Evolutionary conservation across 2,329 filamentous ascomycete genomes (phyloP), one percentile per base, ranked within the genome.

Genomic region (Balansia obtecta): DNA sequence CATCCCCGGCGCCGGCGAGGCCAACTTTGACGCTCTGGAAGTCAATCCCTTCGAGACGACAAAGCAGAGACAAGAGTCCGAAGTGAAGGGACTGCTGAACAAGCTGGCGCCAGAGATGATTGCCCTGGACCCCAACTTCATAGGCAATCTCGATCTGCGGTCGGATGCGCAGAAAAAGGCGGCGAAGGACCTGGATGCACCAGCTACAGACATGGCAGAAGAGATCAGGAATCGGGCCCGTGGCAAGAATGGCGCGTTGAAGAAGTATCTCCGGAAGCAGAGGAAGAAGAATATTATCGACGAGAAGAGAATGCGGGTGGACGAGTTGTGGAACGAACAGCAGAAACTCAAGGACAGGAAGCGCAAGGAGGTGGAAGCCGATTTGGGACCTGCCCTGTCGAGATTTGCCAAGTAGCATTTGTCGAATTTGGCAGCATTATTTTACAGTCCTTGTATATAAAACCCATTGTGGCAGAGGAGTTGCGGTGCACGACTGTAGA

Each of bases 41-140:
- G 76, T 83, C 59, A 98, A 98, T 72, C 93, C 93, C 34, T 97
- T 91, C 76, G 93, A 97, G 71, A 95, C 85, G 49, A 77, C 75
- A 61, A 94, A 93, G 70, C 90, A 97, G 71, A 81, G 93, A 60
- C 90, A 94, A 67, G 93, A 98, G 68, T 77, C 79, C 47, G 93
- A 98, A 68, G 89, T 98, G 65, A 88, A 86, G 72, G 75, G 79
- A 12, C 75, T 98, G 56, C 80, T 98, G 59, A 95, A 94, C 75
- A 98, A 98, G 72, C 75, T 98, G 45, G 82, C 90, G 61, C 91
- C 93, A 3, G 91, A 95, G 63, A 98, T 97, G 88, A 98, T 98
- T 55, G 87, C 88, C 1, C 74, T 98, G 20, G 85, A 98, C 63
- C 91, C 93, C 58, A 86, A 93, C 67, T 94, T 89, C 63, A 81